Conservation (phyloP, 495 filamentous ascomycete species). For the Penicillium bialowiezense region DNA sequence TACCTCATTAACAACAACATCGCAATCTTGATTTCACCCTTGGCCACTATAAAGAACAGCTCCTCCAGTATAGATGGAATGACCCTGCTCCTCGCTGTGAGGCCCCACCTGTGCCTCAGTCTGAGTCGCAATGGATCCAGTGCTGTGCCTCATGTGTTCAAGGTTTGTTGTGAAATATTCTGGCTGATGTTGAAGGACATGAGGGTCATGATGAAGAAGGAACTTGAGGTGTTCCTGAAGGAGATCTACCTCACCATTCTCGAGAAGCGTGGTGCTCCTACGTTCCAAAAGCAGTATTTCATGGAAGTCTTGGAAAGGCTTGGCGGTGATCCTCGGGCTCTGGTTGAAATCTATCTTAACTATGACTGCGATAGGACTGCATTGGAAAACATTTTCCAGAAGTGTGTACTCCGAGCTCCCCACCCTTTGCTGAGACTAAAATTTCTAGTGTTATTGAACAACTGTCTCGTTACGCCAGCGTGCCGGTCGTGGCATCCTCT, state of each 20-base stretch:
- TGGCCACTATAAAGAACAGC: constrained; percentile 86
- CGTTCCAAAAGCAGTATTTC: constrained; percentile 89
- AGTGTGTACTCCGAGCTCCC: constrained; percentile 26
- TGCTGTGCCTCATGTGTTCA: constrained; percentile 85
- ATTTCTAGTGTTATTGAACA: constrained; percentile 76
- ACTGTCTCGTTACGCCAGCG: constrained; percentile 75
- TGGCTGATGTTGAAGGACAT: constrained; percentile 95
- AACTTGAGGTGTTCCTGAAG: constrained; percentile 96
- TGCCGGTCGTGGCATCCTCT: constrained; percentile 67
- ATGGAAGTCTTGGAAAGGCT: constrained; percentile 81
- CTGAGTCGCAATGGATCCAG: constrained; percentile 93
- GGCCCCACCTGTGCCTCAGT: constrained; percentile 92
- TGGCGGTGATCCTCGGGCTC: constrained; percentile 76
- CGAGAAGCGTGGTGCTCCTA: constrained; percentile 79
- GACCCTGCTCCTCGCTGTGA: constrained; percentile 89
- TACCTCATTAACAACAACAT: constrained; percentile 91
- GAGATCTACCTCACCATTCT: constrained; percentile 96
- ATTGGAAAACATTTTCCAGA: constrained; percentile 95
- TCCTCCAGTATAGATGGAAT: constrained; percentile 81
- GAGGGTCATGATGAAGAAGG: constrained; percentile 95
- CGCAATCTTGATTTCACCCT: constrained; percentile 79
- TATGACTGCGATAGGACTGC: constrained; percentile 95
- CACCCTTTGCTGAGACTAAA: constrained; percentile 14
- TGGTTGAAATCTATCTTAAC: constrained; percentile 97
- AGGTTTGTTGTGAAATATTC: constrained; percentile 95